Conservation (phyloP, 148 eudicot genomes). For the Suaeda aralocaspica region DNA sequence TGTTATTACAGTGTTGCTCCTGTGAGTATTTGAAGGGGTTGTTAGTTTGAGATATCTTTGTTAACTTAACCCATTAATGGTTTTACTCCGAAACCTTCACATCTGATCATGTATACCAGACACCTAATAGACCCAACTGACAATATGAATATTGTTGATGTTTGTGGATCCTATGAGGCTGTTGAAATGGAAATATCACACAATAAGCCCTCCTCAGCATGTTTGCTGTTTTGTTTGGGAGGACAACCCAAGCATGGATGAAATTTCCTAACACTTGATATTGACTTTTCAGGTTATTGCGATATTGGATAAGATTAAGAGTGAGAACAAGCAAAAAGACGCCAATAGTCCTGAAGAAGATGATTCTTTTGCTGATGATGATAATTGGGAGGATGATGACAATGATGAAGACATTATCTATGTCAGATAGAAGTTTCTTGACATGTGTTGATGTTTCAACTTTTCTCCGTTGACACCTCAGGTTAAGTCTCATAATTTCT, state of each 20-base stretch:
- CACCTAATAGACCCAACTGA: no score
- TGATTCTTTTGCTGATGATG: slow-evolving; percentile 40
- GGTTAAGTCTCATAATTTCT: slow-evolving; percentile 24
- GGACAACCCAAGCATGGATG: background rate
- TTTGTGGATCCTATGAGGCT: background rate
- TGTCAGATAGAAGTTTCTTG: slow-evolving; percentile 43
- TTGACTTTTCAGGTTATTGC: slow-evolving; percentile 67
- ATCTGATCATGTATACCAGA: background rate
- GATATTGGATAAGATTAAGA: slow-evolving; percentile 82
- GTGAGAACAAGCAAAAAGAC: slow-evolving; percentile 41
- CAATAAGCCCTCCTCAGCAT: background rate
- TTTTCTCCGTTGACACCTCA: slow-evolving; percentile 14
- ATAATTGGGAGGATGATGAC: slow-evolving; percentile 61
- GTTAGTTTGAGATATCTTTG: background rate
- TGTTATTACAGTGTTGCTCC: background rate
- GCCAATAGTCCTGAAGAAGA: slow-evolving; percentile 21
- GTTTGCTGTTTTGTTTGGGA: background rate
- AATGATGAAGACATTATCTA: slow-evolving; percentile 75
- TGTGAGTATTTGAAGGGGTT: background rate
- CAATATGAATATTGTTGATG: background rate
- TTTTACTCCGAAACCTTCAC: background rate
- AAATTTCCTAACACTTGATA: background rate
- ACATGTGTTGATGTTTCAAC: slow-evolving; percentile 14
- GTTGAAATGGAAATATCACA: background rate
- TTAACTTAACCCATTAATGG: slow-evolving; percentile 1